Evolutionary conservation across 148 eudicot species (phyloP).

Genomic region (Hydrangea macrophylla): DNA sequence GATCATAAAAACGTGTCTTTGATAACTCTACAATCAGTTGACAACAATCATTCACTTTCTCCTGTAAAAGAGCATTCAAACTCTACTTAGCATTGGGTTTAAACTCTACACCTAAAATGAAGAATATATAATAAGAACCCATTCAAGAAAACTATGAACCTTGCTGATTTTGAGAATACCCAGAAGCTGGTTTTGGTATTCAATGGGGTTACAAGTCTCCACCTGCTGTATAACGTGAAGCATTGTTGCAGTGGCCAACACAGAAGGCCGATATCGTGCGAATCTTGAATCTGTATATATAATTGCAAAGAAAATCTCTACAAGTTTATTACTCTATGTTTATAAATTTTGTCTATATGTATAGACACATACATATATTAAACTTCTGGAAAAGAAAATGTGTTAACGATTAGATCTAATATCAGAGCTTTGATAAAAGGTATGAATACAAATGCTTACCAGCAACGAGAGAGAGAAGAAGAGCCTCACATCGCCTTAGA

Average conservation of each 20-base stretch:
- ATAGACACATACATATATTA: not conserved
- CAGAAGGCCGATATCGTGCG: conserved; percentile 54
- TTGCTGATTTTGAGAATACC: conserved; percentile 48
- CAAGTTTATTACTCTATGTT: too few relatives aligned
- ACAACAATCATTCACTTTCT: conserved; percentile 46
- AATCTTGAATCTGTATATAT: conserved; percentile 48
- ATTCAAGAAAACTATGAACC: conserved; percentile 27
- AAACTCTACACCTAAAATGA: too few relatives aligned
- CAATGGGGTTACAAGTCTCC: conserved; percentile 39
- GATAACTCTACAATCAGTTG: conserved; percentile 31
- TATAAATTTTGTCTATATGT: too few relatives aligned
- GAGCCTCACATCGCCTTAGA: conserved; percentile 45
- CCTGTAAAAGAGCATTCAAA: conserved; percentile 23
- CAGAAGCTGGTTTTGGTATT: conserved; percentile 59
- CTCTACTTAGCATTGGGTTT: too few relatives aligned
- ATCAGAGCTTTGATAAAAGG: not conserved
- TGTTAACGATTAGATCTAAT: too few relatives aligned
- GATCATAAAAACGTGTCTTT: not conserved
- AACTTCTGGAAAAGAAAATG: not conserved
- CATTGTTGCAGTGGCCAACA: conserved; percentile 75
- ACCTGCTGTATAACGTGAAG: conserved; percentile 63
- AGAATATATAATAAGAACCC: not conserved
- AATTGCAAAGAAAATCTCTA: too few relatives aligned
- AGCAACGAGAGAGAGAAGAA: conserved; percentile 45
- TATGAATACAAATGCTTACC: conserved; percentile 30